A percentile compares a stretch with the other conserved stretches of the same genome.
Conservation (phyloP, 495 filamentous ascomycete genomes). For the Haplographium delicatum region DNA sequence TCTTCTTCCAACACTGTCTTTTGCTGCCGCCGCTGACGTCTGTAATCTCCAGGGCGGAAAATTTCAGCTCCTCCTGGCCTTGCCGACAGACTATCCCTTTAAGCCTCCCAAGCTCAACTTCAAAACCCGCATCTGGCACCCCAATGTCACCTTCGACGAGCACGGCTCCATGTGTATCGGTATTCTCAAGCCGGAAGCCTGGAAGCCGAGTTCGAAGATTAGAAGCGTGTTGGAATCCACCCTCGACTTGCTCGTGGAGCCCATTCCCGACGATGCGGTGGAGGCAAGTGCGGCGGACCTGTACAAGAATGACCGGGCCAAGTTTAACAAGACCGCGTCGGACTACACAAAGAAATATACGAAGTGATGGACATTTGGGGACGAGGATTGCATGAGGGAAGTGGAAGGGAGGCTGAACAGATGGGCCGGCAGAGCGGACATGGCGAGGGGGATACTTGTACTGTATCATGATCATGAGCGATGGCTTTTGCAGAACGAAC, state of each 20-base stretch:
- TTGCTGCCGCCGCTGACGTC: neutral
- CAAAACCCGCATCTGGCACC: slow-evolving; percentile 95
- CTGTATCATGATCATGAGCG: no score
- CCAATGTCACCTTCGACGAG: slow-evolving; percentile 93
- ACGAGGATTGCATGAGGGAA: neutral
- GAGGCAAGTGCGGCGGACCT: slow-evolving; percentile 83
- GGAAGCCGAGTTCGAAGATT: slow-evolving; percentile 87
- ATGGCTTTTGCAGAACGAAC: no score
- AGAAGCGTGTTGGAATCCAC: slow-evolving; percentile 73
- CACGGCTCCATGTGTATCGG: slow-evolving; percentile 86
- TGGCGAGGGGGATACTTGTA: no score
- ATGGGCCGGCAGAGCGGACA: no score
- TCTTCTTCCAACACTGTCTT: neutral
- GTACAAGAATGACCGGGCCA: slow-evolving; percentile 63
- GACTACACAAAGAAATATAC: slow-evolving; percentile 74
- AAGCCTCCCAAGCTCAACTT: slow-evolving; percentile 84
- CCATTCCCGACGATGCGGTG: slow-evolving; percentile 90
- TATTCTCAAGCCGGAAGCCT: slow-evolving; percentile 81
- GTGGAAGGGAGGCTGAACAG: neutral
- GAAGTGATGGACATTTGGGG: slow-evolving; percentile 9
- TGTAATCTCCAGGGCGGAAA: slow-evolving; percentile 53
- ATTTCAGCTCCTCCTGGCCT: slow-evolving; percentile 69
- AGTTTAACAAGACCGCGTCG: slow-evolving; percentile 78
- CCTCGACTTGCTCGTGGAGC: slow-evolving; percentile 71
- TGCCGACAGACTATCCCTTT: slow-evolving; percentile 91